phyloP scores from a whole-genome alignment of 2,329 filamentous ascomycete genomes.

The Xylaria multiplex region DNA sequence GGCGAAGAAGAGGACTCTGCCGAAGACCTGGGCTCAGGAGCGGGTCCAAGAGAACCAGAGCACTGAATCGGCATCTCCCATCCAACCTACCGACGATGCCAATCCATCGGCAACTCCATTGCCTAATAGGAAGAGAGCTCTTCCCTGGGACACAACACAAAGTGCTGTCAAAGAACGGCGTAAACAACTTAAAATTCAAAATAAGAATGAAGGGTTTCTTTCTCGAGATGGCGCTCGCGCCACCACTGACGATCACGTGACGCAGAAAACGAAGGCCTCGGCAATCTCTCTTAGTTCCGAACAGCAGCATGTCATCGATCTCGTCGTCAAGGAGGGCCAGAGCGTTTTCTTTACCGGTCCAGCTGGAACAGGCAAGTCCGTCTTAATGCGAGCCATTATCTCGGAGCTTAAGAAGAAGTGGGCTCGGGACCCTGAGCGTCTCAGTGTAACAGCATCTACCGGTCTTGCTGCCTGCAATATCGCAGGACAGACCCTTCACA shows the following conservation, averaged over 20 bases:
- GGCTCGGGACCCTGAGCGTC: conserved; percentile 77
- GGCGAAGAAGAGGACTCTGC: conserved; percentile 72
- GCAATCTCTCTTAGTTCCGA: conserved; percentile 83
- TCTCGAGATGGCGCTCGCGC: conserved; percentile 60
- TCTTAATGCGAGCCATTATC: conserved; percentile 93
- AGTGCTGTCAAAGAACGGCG: conserved; percentile 82
- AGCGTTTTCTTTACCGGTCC: conserved; percentile 99
- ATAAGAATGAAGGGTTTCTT: conserved; percentile 58
- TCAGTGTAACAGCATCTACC: conserved; percentile 95
- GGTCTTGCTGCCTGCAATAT: conserved; percentile 97
- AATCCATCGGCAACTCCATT: conserved; percentile 49
- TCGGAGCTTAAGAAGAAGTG: conserved; percentile 80
- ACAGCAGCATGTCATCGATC: conserved; percentile 82
- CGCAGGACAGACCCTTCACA: conserved; percentile 93
- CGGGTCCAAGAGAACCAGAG: conserved; percentile 42
- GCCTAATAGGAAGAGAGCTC: conserved; percentile 48
- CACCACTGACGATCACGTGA: conserved; percentile 49
- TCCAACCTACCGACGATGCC: conserved; percentile 37
- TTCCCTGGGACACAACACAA: conserved; percentile 77
- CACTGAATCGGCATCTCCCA: conserved; percentile 42
- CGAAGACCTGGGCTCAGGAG: conserved; percentile 57
- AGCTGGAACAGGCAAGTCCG: conserved; percentile 95
- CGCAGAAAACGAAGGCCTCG: conserved; percentile 53
- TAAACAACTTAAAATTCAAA: conserved; percentile 74
- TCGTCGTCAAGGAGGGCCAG: conserved; percentile 81